These are phyloP conservation scores for Vigna trinervia DNA, from an alignment of 306 rosid genomes.

Conservation along the genomic window DNA sequence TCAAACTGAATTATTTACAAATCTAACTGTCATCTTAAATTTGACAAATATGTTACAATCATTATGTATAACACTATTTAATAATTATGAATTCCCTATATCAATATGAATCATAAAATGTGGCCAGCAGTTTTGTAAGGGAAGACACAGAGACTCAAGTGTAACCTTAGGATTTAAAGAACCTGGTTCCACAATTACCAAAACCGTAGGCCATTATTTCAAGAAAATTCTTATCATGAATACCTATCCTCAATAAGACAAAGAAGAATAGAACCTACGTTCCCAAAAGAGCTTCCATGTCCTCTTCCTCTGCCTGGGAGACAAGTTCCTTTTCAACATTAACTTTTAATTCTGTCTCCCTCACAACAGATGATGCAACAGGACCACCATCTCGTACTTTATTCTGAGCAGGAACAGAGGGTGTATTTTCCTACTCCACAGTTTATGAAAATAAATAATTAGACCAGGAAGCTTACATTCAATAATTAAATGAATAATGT, in stretches of 20 bases:
- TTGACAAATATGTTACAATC: slow-evolving; percentile 23
- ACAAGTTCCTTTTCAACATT: slow-evolving; percentile 95
- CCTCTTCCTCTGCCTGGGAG: slow-evolving; percentile 99
- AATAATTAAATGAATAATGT: slow-evolving; percentile 31
- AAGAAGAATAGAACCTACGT: slow-evolving; percentile 69
- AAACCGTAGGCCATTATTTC: slow-evolving; percentile 29
- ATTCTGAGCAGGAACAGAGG: slow-evolving; percentile 60
- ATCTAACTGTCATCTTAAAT: slow-evolving; percentile 13
- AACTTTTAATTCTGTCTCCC: slow-evolving; percentile 78
- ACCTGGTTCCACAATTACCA: slow-evolving; percentile 18
- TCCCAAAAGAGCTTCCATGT: slow-evolving; percentile 98
- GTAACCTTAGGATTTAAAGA: slow-evolving; percentile 12
- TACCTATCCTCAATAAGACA: slow-evolving; percentile 35
- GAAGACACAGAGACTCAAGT: not conserved
- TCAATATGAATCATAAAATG: slow-evolving; percentile 18
- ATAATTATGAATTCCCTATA: slow-evolving; percentile 33
- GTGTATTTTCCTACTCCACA: slow-evolving; percentile 75
- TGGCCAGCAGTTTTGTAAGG: slow-evolving; percentile 2
- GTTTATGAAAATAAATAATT: slow-evolving; percentile 24
- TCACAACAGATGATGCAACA: slow-evolving; percentile 63
- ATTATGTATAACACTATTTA: slow-evolving; percentile 20
- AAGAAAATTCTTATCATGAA: slow-evolving; percentile 21
- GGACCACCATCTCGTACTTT: slow-evolving; percentile 71
- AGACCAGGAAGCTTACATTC: not conserved
- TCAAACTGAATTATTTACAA: slow-evolving; percentile 19